Evolutionary conservation across 768 basidiomycete genomes (phyloP).

Genomic region (Boletellus ananas): DNA sequence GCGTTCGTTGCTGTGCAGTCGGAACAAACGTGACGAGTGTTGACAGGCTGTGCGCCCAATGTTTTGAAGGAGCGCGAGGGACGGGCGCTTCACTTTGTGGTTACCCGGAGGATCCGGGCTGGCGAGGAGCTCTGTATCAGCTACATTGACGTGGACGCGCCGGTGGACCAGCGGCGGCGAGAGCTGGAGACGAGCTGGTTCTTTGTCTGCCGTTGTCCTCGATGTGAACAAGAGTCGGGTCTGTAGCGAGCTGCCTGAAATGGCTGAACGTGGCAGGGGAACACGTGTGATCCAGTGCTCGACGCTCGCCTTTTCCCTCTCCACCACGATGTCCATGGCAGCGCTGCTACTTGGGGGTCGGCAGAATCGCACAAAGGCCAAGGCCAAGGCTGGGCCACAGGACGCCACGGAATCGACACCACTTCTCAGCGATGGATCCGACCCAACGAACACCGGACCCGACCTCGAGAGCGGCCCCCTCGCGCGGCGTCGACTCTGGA

Average conservation of each 20-base stretch:
- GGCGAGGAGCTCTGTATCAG: constrained; percentile 60
- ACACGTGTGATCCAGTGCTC: constrained; percentile 16
- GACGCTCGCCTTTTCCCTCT: background rate
- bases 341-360: constrained; percentile 10
- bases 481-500: constrained; percentile 29
- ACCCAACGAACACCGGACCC: constrained; percentile 10
- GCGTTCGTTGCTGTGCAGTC: constrained; percentile 6
- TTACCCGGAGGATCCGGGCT: constrained; percentile 36
- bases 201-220: constrained; percentile 48
- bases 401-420: constrained; percentile 30
- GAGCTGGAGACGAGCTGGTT: constrained; percentile 52
- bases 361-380: constrained; percentile 22
- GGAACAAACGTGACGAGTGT: background rate
- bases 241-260: background rate
- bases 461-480: constrained; percentile 20
- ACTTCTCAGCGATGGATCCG: constrained; percentile 25
- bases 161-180: constrained; percentile 35
- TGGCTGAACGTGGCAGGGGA: no score
- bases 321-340: constrained; percentile 21
- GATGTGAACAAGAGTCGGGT: constrained; percentile 34
- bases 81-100: constrained; percentile 46
- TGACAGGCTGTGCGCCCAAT: constrained; percentile 51
- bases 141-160: constrained; percentile 40
- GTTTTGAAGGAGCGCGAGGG: constrained; percentile 44
- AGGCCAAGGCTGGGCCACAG: constrained; percentile 21